Conservation (phyloP, 768 basidiomycete species). For the Phylloporus sp. region DNA sequence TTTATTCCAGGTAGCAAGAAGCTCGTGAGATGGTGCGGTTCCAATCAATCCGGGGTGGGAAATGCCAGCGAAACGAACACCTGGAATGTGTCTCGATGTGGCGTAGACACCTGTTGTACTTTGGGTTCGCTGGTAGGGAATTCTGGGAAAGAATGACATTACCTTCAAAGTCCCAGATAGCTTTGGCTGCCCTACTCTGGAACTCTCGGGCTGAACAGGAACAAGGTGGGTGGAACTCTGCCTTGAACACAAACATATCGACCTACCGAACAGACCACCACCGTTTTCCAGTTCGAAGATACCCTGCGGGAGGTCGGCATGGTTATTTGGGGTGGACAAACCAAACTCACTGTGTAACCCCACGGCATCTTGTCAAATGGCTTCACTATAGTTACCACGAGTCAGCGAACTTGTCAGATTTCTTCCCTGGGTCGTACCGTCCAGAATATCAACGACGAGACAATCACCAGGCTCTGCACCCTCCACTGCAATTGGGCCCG, state of each 20-base stretch:
- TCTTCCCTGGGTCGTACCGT: slow-evolving; percentile 38
- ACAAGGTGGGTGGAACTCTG: background rate
- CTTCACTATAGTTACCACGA: slow-evolving; percentile 36
- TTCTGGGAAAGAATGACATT: background rate
- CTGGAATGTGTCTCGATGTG: slow-evolving; percentile 70
- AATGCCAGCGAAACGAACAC: slow-evolving; percentile 73
- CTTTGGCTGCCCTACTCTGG: slow-evolving; percentile 66
- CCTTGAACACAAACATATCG: background rate
- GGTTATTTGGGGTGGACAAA: too few species aligned
- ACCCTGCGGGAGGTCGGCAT: slow-evolving; percentile 38
- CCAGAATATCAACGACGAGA: slow-evolving; percentile 75
- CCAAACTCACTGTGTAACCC: slow-evolving; percentile 59
- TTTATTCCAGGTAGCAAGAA: slow-evolving; percentile 69
- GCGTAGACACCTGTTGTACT: slow-evolving; percentile 54
- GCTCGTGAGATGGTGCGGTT: slow-evolving; percentile 68
- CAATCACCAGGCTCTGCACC: slow-evolving; percentile 77
- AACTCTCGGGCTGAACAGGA: slow-evolving; percentile 52
- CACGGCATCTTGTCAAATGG: slow-evolving; percentile 75
- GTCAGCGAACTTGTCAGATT: background rate
- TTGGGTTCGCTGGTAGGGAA: background rate
- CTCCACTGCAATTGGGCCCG: slow-evolving; percentile 69
- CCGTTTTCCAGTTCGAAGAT: slow-evolving; percentile 73
- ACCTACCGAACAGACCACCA: slow-evolving; percentile 63
- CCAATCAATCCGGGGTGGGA: slow-evolving; percentile 75
- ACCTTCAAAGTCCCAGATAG: slow-evolving; percentile 79